Evolutionary conservation across 2,329 filamentous ascomycete genomes (phyloP).

Genomic region (Aspergillus sp.): DNA sequence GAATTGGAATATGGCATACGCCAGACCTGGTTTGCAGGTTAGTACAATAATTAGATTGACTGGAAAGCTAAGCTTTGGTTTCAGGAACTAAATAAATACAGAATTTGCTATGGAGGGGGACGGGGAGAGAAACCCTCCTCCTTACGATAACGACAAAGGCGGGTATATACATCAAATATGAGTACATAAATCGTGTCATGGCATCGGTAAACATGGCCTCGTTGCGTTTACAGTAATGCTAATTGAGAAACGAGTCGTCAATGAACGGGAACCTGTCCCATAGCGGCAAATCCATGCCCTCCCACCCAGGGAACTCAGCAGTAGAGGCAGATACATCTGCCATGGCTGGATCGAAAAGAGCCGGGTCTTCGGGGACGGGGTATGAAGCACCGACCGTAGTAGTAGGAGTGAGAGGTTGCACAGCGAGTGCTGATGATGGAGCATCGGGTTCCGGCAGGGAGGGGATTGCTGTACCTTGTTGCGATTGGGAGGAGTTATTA

Average conservation of each 20-base stretch:
- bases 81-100: no score
- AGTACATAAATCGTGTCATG: background rate
- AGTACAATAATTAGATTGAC: no score
- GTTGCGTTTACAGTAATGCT: background rate
- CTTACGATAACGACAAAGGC: background rate
- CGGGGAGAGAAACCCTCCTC: background rate
- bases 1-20: no score
- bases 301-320: conserved; percentile 27
- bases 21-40: no score
- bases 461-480: background rate
- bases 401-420: conserved; percentile 7
- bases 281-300: conserved; percentile 34
- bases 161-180: background rate
- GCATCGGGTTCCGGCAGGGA: background rate
- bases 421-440: background rate
- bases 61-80: no score
- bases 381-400: conserved; percentile 8
- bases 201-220: background rate
- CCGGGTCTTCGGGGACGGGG: conserved; percentile 1
- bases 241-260: conserved; percentile 17
- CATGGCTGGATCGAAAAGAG: conserved; percentile 8
- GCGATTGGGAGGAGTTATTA: conserved; percentile 7
- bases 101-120: no score
- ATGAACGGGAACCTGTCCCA: conserved; percentile 40
- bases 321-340: conserved; percentile 13